These are phyloP conservation scores for Funneliformis caledonium DNA, from an alignment of 371 early-diverging fungal genomes.

Conservation along the genomic window DNA sequence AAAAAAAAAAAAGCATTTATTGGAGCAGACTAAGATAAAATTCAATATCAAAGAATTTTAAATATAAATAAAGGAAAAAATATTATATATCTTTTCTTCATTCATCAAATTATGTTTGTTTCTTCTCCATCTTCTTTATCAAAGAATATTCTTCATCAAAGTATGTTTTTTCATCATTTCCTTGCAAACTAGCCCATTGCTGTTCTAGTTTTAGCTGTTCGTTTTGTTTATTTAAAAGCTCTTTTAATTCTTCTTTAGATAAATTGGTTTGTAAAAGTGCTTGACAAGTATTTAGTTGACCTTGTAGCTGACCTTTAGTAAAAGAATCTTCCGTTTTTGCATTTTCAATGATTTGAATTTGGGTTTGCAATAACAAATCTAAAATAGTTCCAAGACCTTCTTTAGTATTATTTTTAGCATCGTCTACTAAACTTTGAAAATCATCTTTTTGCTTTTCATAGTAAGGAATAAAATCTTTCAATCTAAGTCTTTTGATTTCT, in stretches of 20 bases:
- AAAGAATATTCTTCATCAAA: no score
- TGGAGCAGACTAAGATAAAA: no score
- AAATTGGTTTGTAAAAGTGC: background rate
- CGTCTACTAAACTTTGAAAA: background rate
- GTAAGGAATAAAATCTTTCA: background rate
- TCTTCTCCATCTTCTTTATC: no score
- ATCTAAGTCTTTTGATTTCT: background rate
- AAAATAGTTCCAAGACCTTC: background rate
- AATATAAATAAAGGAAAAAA: no score
- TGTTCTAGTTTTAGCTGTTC: conserved; percentile 25
- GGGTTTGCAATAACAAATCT: background rate
- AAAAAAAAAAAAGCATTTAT: no score
- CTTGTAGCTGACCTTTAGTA: background rate
- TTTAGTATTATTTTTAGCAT: background rate
- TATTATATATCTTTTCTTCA: no score
- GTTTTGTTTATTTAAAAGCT: background rate
- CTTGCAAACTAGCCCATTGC: background rate
- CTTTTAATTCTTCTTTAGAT: conserved; percentile 23
- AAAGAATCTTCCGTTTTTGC: background rate
- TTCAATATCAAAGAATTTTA: no score
- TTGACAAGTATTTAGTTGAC: conserved; percentile 20
- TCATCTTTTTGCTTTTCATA: background rate
- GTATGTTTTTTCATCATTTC: no score
- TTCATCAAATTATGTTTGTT: no score
- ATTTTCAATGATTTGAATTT: background rate